Evolutionary conservation across 768 basidiomycete species (phyloP), one percentile per base, ranked within the genome.

Genomic region (Tulasnella sp.): DNA sequence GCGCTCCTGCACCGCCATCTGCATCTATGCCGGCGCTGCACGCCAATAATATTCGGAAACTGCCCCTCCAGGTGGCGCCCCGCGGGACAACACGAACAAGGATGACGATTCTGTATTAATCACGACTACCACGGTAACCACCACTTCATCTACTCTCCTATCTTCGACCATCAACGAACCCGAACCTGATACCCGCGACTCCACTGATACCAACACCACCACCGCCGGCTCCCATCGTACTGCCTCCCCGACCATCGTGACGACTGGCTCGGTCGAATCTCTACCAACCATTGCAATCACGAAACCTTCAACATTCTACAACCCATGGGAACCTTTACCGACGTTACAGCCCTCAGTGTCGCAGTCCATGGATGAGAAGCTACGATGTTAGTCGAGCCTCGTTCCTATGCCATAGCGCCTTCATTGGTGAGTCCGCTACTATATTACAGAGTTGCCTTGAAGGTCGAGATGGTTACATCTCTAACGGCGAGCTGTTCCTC

Each of bases 361-460:
- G 75, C 94, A 96, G 85, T 96, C 98, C 81, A 95, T 98, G 91
- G 93, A 94, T 88, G 95, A 98, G 86, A 95, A 35, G 5, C 5
- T 35, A 5, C 35, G 35, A 35, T 35, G 35, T 35, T 5, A 35
- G 35, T 35, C 35, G 35, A 35, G 35, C 35, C 35, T 35, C 35
- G 35, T 35, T 35, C 35, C 35, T 5, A 35, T 35, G 2, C 2
- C 5, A 35, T 35, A 2, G 35, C 35, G 35, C 35, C 35, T 35
- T 35, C 35, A 35, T 35, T 35, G 35, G 5, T 5, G 35, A 35
- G 35, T 35, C 35, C 35, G 35, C 5, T 35, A 35, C 35, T 5
- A 5, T 35, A 2, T 5, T 5, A 35, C 35, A 35, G 5, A 35
- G 35, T 35, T 35, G 35, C 35, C 35, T 35, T 35, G 2, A 35